Evolutionary conservation across 2,329 filamentous ascomycete species (phyloP), one percentile per base, ranked within the genome.

Genomic region (Clarireedia paspali): DNA sequence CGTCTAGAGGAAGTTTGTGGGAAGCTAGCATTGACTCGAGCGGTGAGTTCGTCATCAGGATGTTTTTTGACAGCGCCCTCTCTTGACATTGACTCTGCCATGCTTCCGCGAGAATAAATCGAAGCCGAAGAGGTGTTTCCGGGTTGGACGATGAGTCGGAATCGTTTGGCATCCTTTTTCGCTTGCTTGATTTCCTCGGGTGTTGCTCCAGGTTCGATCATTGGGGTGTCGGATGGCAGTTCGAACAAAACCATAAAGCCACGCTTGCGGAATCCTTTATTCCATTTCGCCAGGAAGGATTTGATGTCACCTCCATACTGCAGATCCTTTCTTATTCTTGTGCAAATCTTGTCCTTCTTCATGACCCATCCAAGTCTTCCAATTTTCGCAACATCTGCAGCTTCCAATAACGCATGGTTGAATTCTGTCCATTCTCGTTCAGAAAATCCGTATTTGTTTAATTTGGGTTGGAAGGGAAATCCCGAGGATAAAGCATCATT

Each of bases 361-460:
- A 38, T 48, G 24, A 20, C 14, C 53, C 53, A 55, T n/a, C 26
- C 44, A 5, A 40, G 26, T 9, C 44, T 48, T 15, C n/a, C 17
- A 6, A 27, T 10, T 20, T 42, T 42, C 7, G 47, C 40, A 12
- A 46, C 20, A 14, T 48, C 47, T 9, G 44, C 57, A 7, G 62
- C 62, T 5, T 60, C 55, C 1, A 64, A 53, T 26, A 66, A 52
- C 20, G 62, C 64, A 24, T 50, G 56, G n/a, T 40, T 65, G 40
- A 66, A 66, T 47, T 60, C 58, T 39, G 57, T 47, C 65, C 65
- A 67, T 56, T 65, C 50, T 10, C 63, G 59, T 6, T 59, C 58
- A 2, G 62, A 60, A 5, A 67, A 46, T 5, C 51, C 42, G 9
- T 62, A 49, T 20, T 57, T 42, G 14, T 60, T 48, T 2, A 67